Conservation (phyloP, 2,329 filamentous ascomycete species). For the Claviceps cyperi region DNA sequence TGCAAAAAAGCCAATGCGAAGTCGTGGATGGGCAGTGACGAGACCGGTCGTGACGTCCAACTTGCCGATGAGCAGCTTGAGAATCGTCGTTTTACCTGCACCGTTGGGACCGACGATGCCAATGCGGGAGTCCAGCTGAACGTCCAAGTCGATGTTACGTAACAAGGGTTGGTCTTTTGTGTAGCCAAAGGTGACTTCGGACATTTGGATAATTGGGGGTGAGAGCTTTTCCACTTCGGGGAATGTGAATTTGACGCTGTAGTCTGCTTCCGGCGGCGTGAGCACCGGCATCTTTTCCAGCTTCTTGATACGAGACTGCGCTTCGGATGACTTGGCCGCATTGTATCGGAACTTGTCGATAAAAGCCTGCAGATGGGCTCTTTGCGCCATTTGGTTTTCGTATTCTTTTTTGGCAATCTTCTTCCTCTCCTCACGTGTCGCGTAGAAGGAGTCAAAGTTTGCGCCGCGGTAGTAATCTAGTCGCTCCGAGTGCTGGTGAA, state of each 20-base stretch:
- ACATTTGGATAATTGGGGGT: slow-evolving; percentile 96
- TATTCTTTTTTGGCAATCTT: slow-evolving; percentile 96
- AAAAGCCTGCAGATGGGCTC: slow-evolving; percentile 89
- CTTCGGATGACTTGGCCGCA: slow-evolving; percentile 94
- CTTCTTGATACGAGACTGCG: slow-evolving; percentile 98
- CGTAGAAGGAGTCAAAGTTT: slow-evolving; percentile 96
- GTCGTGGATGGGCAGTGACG: slow-evolving; percentile 75
- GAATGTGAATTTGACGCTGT: slow-evolving; percentile 93
- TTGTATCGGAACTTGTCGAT: slow-evolving; percentile 99
- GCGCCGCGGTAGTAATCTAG: slow-evolving; percentile 97
- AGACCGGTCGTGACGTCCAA: slow-evolving; percentile 62
- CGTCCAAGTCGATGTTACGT: slow-evolving; percentile 79
- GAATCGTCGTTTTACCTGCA: slow-evolving; percentile 94
- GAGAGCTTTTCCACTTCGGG: slow-evolving; percentile 96
- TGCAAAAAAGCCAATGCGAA: slow-evolving; percentile 91
- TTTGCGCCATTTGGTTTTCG: slow-evolving; percentile 91
- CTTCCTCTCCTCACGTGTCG: slow-evolving; percentile 88
- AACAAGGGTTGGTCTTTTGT: slow-evolving; percentile 64
- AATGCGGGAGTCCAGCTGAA: slow-evolving; percentile 94
- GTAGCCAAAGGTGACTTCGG: slow-evolving; percentile 83
- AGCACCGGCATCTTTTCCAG: slow-evolving; percentile 92
- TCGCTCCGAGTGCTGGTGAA: slow-evolving; percentile 93
- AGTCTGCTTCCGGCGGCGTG: slow-evolving; percentile 80
- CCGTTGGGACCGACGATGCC: slow-evolving; percentile 99
- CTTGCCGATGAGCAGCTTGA: slow-evolving; percentile 90